Evolutionary conservation across 176 grass and related monocot species (phyloP).

Genomic region (Bothriochloa decipiens): DNA sequence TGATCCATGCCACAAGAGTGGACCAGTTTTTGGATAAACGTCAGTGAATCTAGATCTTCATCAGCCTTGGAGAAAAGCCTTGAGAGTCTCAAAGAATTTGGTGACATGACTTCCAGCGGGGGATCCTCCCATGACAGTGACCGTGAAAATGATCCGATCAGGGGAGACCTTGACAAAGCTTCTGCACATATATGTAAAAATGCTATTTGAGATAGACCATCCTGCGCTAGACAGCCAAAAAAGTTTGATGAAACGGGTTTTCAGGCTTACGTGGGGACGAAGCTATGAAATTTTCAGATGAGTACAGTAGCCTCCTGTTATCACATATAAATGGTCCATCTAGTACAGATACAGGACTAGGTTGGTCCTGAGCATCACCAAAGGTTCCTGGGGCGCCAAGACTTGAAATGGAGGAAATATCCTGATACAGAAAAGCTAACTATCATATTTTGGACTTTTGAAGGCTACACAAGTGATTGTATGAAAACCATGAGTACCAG

Average conservation of each 20-base stretch:
- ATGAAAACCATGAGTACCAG: background rate
- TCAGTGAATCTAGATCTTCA: conserved; percentile 71
- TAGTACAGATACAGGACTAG: conserved; percentile 76
- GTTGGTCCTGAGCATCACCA: conserved; percentile 59
- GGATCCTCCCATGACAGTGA: conserved; percentile 64
- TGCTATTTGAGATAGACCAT: conserved; percentile 24
- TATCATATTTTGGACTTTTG: conserved; percentile 18
- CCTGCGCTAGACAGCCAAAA: background rate
- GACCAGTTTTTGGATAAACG: conserved; percentile 70
- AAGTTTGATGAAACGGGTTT: conserved; percentile 25
- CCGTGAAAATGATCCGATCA: conserved; percentile 80
- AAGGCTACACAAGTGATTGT: background rate
- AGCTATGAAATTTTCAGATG: conserved; percentile 55
- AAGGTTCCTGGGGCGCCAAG: conserved; percentile 43
- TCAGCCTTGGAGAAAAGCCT: conserved; percentile 84
- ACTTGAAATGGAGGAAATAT: conserved; percentile 48
- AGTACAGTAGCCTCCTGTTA: conserved; percentile 52
- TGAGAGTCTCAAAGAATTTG: conserved; percentile 78
- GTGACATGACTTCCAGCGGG: conserved; percentile 58
- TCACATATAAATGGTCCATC: conserved; percentile 64
- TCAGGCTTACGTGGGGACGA: conserved; percentile 73
- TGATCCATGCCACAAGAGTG: conserved; percentile 52
- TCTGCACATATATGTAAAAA: conserved; percentile 58
- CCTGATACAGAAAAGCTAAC: conserved; percentile 53
- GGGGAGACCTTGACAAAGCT: conserved; percentile 71